Evolutionary conservation across 257 asterid genomes (phyloP).

Genomic region (Scutellaria barbata): DNA sequence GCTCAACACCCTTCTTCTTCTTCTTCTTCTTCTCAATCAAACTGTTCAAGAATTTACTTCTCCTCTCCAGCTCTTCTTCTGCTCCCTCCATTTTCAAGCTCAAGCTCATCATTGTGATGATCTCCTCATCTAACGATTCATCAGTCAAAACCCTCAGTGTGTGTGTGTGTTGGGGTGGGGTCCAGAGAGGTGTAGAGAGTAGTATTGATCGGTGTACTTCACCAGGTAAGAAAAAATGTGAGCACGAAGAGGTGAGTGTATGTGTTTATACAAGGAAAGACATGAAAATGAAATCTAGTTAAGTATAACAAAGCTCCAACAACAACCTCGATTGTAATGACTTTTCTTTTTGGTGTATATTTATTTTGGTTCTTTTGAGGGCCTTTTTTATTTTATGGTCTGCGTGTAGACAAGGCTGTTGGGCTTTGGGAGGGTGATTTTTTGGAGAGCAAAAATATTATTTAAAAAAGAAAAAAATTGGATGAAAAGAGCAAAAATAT

Average conservation of each 20-base stretch:
- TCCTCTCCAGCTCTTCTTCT: conserved; percentile 79
- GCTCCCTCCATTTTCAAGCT: conserved; percentile 72
- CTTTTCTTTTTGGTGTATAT: conserved; percentile 17
- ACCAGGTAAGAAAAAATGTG: not conserved
- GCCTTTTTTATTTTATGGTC: not conserved
- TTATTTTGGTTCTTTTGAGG: conserved; percentile 40
- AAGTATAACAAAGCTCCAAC: conserved; percentile 3
- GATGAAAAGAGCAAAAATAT: not conserved
- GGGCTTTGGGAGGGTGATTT: conserved; percentile 18
- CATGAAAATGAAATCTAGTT: conserved; percentile 9
- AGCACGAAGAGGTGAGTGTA: not conserved
- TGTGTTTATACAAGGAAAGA: conserved; percentile 21
- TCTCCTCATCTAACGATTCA: conserved; percentile 24
- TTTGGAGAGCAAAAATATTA: conserved; percentile 5
- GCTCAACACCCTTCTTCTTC: conserved; percentile 52
- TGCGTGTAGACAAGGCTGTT: conserved; percentile 34
- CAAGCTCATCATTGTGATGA: not conserved
- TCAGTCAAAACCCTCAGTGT: conserved; percentile 7
- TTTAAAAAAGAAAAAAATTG: too few relatives aligned
- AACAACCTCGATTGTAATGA: conserved; percentile 41
- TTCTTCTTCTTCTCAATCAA: conserved; percentile 65
- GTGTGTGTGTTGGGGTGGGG: not conserved
- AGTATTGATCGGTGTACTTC: conserved; percentile 17
- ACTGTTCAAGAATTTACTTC: conserved; percentile 84
- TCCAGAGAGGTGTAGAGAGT: not conserved